Evolutionary conservation across 352 stramenopile species (phyloP), one percentile per base, ranked within the genome.

Genomic region (Phytophthora macrochlamydospora): DNA sequence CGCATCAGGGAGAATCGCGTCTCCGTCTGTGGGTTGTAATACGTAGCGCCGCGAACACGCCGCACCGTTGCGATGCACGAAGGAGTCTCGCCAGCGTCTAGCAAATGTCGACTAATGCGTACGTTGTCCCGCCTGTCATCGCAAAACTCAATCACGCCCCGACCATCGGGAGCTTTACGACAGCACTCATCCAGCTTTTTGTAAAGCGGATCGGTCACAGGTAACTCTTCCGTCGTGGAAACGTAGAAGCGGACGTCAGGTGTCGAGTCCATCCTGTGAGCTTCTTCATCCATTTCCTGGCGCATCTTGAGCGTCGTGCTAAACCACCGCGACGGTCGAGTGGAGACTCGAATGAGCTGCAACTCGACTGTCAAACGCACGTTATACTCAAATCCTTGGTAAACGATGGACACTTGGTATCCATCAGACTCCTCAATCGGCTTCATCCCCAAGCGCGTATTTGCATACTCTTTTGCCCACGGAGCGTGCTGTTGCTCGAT

Each of bases 251-350:
- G 86, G 28, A 91, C 66, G 46, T 93, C 86, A 0, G 83, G 84
- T 5, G 84, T 94, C 1, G 66, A 62, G 59, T 94, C 86, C 84
- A 93, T 91, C 45, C 38, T 67, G 9, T 76, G 74, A 8, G 35
- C 62, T 12, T 89, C 78, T 29, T 90, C 78, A 28, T 91, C 67
- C 38, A 93, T 71, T 54, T 94, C 86, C 59, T 94, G 84, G 7
- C 77, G 81, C 84, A 93, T 93, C 65, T 94, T 94, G 42, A 94
- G 60, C 46, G 86, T 94, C 14, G 84, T 66, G 49, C 78, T 91
- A 56, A 94, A 90, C 86, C 84, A 94, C 3, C 86, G 81, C 24
- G 71, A 80, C 35, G 86, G 73, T 1, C 84, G 82, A 1, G 84
- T 91, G 40, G 76, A 80, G 38, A 90, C 56, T 43, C 86, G 89